Evolutionary conservation across 2,329 filamentous ascomycete genomes (phyloP).

Genomic region (Bipolaris victoriae): DNA sequence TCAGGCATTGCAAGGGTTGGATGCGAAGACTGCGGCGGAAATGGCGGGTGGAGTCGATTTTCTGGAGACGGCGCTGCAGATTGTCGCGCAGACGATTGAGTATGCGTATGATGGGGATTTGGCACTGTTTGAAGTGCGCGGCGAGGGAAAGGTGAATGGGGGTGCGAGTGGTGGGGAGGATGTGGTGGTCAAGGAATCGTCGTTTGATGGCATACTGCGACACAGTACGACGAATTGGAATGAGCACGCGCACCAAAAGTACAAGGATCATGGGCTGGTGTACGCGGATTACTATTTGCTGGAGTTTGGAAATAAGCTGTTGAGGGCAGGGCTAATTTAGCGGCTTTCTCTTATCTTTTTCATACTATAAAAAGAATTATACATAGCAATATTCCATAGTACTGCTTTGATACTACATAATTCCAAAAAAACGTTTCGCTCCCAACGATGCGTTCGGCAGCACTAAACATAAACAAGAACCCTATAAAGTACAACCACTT

Average conservation of each 20-base stretch:
- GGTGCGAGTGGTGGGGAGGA: neutral
- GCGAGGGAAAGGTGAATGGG: slow-evolving; percentile 24
- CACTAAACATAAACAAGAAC: neutral
- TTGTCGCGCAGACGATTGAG: slow-evolving; percentile 37
- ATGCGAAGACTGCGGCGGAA: neutral
- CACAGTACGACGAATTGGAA: slow-evolving; percentile 58
- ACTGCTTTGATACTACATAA: too few relatives aligned
- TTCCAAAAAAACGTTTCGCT: too few relatives aligned
- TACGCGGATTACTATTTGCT: slow-evolving; percentile 60
- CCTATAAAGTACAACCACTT: neutral
- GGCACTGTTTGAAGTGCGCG: slow-evolving; percentile 27
- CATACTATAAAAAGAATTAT: neutral
- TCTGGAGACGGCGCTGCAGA: slow-evolving; percentile 26
- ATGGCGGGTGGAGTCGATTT: slow-evolving; percentile 12
- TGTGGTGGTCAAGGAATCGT: slow-evolving; percentile 20
- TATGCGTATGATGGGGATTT: slow-evolving; percentile 40
- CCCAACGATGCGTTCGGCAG: neutral
- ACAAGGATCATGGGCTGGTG: slow-evolving; percentile 56
- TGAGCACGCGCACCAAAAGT: slow-evolving; percentile 53
- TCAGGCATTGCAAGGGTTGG: slow-evolving; percentile 39
- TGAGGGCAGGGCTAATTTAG: slow-evolving; percentile 43
- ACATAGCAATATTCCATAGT: neutral
- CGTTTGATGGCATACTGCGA: slow-evolving; percentile 55
- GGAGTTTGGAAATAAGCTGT: slow-evolving; percentile 55
- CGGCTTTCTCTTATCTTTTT: neutral